phyloP scores from a whole-genome alignment of 805 yeast genomes.

The Zygotorulaspora danielsina region DNA sequence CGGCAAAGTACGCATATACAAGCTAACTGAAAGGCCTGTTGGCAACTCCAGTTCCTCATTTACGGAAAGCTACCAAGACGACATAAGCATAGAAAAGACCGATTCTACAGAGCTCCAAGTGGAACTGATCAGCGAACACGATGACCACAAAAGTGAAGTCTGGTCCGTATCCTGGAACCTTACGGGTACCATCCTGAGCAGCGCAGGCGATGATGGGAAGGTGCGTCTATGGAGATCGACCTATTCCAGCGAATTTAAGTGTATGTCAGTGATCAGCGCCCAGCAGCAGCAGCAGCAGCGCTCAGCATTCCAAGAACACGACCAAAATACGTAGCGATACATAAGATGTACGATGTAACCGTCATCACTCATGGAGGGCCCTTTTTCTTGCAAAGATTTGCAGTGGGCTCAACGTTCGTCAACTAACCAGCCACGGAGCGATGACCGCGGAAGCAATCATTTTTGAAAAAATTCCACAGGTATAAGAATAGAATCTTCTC shows the following conservation, averaged over 20 bases:
- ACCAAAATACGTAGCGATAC: too few relatives aligned
- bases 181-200: slow-evolving; percentile 86
- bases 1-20: slow-evolving; percentile 83
- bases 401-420: too few relatives aligned
- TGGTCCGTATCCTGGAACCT: slow-evolving; percentile 96
- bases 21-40: slow-evolving; percentile 46
- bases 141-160: slow-evolving; percentile 81
- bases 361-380: too few relatives aligned
- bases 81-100: slow-evolving; percentile 3
- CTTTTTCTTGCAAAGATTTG: too few relatives aligned
- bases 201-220: slow-evolving; percentile 94
- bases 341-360: too few relatives aligned
- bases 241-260: slow-evolving; percentile 79
- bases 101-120: slow-evolving; percentile 37
- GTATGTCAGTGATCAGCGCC: slow-evolving; percentile 79
- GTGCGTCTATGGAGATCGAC: slow-evolving; percentile 89
- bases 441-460: too few relatives aligned
- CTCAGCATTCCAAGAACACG: not conserved
- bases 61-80: slow-evolving; percentile 8
- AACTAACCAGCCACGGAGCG: too few relatives aligned
- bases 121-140: slow-evolving; percentile 61
- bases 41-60: slow-evolving; percentile 8
- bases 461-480: too few relatives aligned
- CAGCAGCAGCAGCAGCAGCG: slow-evolving; percentile 33
- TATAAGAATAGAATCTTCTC: too few relatives aligned